Conservation (phyloP, 768 basidiomycete species). For the Lyophyllum decastes region DNA sequence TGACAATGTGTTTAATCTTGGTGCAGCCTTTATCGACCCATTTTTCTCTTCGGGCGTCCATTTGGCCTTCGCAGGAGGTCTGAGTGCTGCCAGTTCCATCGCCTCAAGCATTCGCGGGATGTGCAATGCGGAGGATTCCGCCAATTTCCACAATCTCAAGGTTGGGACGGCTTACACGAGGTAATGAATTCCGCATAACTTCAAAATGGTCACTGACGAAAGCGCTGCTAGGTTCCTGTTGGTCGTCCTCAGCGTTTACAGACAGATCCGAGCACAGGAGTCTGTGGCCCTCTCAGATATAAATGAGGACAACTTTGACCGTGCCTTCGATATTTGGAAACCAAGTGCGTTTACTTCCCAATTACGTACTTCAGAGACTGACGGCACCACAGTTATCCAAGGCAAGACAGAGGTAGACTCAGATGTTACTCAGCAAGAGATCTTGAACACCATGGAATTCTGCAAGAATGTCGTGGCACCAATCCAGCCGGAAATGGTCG, state of each 20-base stretch:
- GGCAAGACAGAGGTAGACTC: constrained; percentile 51
- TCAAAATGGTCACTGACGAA: not conserved
- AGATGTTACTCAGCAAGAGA: constrained; percentile 46
- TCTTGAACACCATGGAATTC: constrained; percentile 43
- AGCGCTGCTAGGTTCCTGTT: constrained; percentile 32
- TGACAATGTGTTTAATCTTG: not conserved
- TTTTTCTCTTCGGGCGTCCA: constrained; percentile 39
- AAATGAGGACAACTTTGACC: constrained; percentile 43
- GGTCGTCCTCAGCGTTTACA: constrained; percentile 42
- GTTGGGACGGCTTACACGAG: constrained; percentile 30
- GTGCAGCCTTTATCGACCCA: constrained; percentile 44
- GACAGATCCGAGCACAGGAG: constrained; percentile 40
- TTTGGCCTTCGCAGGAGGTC: constrained; percentile 31
- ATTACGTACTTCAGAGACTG: not conserved
- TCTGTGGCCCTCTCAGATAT: constrained; percentile 32
- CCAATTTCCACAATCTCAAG: constrained; percentile 26
- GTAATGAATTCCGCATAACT: constrained; percentile 14
- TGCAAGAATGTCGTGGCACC: constrained; percentile 27
- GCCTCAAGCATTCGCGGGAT: constrained; percentile 26
- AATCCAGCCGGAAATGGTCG: constrained; percentile 26
- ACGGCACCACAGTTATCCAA: constrained; percentile 46
- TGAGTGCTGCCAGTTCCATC: constrained; percentile 32
- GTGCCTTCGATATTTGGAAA: constrained; percentile 38
- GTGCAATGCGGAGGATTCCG: constrained; percentile 22
- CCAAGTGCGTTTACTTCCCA: constrained; percentile 27